Evolutionary conservation across 2,329 filamentous ascomycete genomes (phyloP).

Genomic region (Tolypocladium amazonense): DNA sequence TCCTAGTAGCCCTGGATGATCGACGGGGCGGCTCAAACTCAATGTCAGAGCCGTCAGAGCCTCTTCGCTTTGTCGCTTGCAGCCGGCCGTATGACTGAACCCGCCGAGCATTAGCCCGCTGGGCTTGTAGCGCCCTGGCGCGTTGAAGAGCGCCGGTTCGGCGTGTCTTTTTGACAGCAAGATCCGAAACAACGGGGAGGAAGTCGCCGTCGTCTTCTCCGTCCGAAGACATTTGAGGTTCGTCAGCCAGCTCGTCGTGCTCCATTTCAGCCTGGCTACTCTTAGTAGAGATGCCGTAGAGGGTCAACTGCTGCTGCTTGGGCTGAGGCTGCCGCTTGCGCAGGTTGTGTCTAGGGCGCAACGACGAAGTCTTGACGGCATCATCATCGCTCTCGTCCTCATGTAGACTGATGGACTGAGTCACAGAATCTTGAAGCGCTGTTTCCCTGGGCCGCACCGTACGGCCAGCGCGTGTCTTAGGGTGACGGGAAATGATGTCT

Average conservation of each 20-base stretch:
- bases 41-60: constrained; percentile 31
- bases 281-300: constrained; percentile 14
- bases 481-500: constrained; percentile 4
- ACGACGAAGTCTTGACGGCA: constrained; percentile 3
- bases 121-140: constrained; percentile 10
- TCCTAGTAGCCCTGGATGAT: constrained; percentile 35
- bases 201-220: constrained; percentile 25
- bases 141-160: constrained; percentile 9
- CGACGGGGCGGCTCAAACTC: constrained; percentile 42
- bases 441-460: constrained; percentile 15
- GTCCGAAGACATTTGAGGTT: constrained; percentile 15
- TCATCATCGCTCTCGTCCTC: constrained; percentile 9
- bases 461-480: constrained; percentile 1
- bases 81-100: constrained; percentile 3
- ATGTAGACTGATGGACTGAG: constrained; percentile 3
- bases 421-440: constrained; percentile 1
- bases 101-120: constrained; percentile 7
- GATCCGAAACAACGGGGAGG: constrained; percentile 25
- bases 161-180: constrained; percentile 14
- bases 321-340: constrained; percentile 13
- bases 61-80: constrained; percentile 5
- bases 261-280: constrained; percentile 13
- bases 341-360: constrained; percentile 8
- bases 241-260: constrained; percentile 22
- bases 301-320: background rate